phyloP scores from a whole-genome alignment of 1,284 basidiomycete genomes.

The Megacollybia platyphylla region DNA sequence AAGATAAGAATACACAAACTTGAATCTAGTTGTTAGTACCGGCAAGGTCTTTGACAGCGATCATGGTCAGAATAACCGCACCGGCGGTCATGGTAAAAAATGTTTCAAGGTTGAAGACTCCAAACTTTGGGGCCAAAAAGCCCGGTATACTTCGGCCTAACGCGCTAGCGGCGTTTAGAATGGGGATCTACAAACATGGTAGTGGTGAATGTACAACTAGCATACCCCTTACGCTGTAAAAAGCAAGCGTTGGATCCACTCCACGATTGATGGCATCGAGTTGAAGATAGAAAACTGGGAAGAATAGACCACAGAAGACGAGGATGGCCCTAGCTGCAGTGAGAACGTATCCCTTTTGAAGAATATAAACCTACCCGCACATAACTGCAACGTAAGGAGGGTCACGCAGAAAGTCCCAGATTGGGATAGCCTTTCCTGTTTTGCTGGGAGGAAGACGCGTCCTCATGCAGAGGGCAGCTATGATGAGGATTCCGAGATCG shows the following conservation, averaged over 20 bases:
- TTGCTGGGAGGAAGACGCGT: slow-evolving; percentile 13
- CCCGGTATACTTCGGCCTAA: slow-evolving; percentile 25
- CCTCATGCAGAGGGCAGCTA: slow-evolving; percentile 23
- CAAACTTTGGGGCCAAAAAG: slow-evolving; percentile 19
- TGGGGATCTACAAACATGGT: slow-evolving; percentile 20
- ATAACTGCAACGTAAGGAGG: slow-evolving; percentile 21
- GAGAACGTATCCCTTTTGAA: neutral
- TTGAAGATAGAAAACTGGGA: slow-evolving; percentile 32
- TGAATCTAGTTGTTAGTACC: slow-evolving; percentile 10
- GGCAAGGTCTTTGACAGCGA: slow-evolving; percentile 22
- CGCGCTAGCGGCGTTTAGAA: slow-evolving; percentile 27
- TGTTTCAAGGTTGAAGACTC: slow-evolving; percentile 27
- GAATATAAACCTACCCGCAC: slow-evolving; percentile 15
- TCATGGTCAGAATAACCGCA: slow-evolving; percentile 26
- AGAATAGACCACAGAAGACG: slow-evolving; percentile 22
- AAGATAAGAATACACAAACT: no score
- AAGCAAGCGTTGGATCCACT: slow-evolving; percentile 21
- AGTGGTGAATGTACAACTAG: neutral
- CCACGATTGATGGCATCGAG: slow-evolving; percentile 26
- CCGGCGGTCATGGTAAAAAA: slow-evolving; percentile 16
- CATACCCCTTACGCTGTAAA: slow-evolving; percentile 20
- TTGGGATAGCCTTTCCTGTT: slow-evolving; percentile 10
- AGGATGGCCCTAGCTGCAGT: slow-evolving; percentile 16
- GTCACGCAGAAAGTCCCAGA: slow-evolving; percentile 15
- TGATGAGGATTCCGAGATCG: slow-evolving; percentile 18